Base-by-base conservation (phyloP, 1,284 basidiomycete species). In the Sanghuangporus baumii region DNA sequence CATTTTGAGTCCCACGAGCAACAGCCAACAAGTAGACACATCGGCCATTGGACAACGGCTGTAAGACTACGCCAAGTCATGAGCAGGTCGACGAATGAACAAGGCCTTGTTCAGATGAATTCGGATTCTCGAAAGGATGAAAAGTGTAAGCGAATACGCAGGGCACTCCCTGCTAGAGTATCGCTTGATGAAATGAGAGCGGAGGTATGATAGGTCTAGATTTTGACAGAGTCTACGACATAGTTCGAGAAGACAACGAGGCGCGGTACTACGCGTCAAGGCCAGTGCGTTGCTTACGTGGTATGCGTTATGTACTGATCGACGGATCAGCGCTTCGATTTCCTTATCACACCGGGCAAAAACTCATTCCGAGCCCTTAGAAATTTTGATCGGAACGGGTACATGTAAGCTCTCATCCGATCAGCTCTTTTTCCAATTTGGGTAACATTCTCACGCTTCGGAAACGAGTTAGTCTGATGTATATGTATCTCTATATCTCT, bases 1-100 rank as follows among this genome's bases (percentile, higher is more conserved):
- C 75, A 78, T 67, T 74, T 74, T n/a, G 75, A 73, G 67, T 72
- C 67, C 67, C 68, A 65, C 36, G 74, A 62, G 70, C 59, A 34
- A n/a, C 37, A 31, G 18, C 56, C 57, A 18, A 12, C 31, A 58
- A 59, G 37, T 6, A 46, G 43, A 16, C 43, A n/a, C 16, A 18
- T 46, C 43, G 43, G 43, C 43, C 20, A 18, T 14, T 6, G 43
- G 43, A 46, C 16, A 46, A 46, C 16, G 7, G 16, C 18, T 18
- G 16, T 14, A n/a, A 46, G 20, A 46, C 18, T 46, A 18, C 20
- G 8, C 43, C 43, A 46, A 18, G 43, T n/a, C 43, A 46, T 46
- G 20, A 11, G 9, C 16, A 46, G 8, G 43, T 11, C 43, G 43
- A 46, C 16, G 16, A 46, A 46, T n/a, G 20, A n/a, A 46, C 16